phyloP scores from a whole-genome alignment of 768 basidiomycete genomes.

The Cystobasidiopsis lactophilus region DNA sequence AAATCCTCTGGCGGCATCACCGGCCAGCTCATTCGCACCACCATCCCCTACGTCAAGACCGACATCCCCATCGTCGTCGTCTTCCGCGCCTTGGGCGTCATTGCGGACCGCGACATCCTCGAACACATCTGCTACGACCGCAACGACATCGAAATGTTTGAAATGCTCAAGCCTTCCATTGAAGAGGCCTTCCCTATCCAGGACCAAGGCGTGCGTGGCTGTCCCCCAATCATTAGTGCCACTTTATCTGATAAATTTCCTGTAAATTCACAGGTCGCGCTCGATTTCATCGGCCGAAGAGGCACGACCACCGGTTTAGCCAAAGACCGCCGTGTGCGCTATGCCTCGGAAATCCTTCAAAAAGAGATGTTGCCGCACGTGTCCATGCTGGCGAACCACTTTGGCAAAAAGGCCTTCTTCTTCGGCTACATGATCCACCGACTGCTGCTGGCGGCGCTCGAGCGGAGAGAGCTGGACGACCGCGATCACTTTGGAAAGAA shows the following conservation, averaged over 20 bases:
- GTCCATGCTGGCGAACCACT: conserved; percentile 82
- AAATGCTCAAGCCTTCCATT: conserved; percentile 94
- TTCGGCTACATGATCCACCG: conserved; percentile 99
- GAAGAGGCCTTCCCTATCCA: conserved; percentile 98
- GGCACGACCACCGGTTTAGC: conserved; percentile 83
- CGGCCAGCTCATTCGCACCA: conserved; percentile 78
- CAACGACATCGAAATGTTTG: conserved; percentile 85
- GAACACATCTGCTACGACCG: conserved; percentile 97
- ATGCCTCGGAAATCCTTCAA: conserved; percentile 91
- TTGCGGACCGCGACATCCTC: conserved; percentile 90
- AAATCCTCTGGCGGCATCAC: conserved; percentile 1
- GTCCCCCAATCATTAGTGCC: conserved; percentile 31
- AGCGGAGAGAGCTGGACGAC: conserved; percentile 87
- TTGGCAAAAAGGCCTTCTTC: conserved; percentile 97
- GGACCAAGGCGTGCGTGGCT: too few relatives aligned
- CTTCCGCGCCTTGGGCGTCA: conserved; percentile 90
- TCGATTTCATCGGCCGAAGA: conserved; percentile 96
- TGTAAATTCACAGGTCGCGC: conserved; percentile 35
- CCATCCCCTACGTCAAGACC: conserved; percentile 91
- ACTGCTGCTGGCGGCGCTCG: conserved; percentile 72
- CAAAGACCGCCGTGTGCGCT: conserved; percentile 75
- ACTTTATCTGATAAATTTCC: not conserved
- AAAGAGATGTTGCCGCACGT: conserved; percentile 98
- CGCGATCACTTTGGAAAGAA: conserved; percentile 99
- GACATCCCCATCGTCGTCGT: conserved; percentile 98